Evolutionary conservation across 768 basidiomycete genomes (phyloP).

Genomic region (Phlebiopsis flavidoalba): DNA sequence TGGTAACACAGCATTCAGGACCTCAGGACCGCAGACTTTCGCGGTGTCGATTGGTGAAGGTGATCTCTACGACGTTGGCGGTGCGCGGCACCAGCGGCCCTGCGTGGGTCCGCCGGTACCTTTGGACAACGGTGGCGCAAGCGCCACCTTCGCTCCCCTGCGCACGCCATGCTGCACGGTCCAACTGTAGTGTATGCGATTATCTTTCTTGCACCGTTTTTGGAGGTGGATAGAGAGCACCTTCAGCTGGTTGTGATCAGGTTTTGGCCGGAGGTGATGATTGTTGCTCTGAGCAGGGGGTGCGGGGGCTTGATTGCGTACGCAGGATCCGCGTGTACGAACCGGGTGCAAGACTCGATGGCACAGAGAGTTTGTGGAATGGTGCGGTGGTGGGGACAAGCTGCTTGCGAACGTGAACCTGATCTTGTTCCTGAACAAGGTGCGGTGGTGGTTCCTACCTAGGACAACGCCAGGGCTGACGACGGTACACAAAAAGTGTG

Average conservation of each 20-base stretch:
- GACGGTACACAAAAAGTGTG: constrained; percentile 38
- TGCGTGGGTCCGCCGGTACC: constrained; percentile 90
- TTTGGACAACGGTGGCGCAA: constrained; percentile 73
- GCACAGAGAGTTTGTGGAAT: constrained; percentile 73
- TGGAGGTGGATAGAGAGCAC: too few relatives aligned
- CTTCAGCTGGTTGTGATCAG: constrained; percentile 85
- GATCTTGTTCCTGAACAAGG: constrained; percentile 72
- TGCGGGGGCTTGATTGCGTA: constrained; percentile 12
- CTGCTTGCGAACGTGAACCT: constrained; percentile 71
- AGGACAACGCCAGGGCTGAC: constrained; percentile 54
- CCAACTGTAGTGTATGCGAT: constrained; percentile 70
- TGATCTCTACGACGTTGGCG: constrained; percentile 88
- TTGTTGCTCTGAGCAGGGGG: background rate
- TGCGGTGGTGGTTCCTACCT: constrained; percentile 23
- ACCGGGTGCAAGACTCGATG: constrained; percentile 77
- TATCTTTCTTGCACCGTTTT: constrained; percentile 87
- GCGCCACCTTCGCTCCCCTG: background rate
- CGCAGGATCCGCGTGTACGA: constrained; percentile 66
- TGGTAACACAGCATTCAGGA: constrained; percentile 74
- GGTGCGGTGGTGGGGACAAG: constrained; percentile 56
- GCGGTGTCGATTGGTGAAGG: constrained; percentile 69
- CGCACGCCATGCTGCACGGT: background rate
- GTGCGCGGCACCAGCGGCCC: constrained; percentile 73
- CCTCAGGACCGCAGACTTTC: constrained; percentile 44
- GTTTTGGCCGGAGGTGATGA: constrained; percentile 68